A percentile compares a stretch with the other conserved stretches of the same genome.
Evolutionary conservation across 83 land plant species (phyloP).

Genomic region (Larix sibirica): DNA sequence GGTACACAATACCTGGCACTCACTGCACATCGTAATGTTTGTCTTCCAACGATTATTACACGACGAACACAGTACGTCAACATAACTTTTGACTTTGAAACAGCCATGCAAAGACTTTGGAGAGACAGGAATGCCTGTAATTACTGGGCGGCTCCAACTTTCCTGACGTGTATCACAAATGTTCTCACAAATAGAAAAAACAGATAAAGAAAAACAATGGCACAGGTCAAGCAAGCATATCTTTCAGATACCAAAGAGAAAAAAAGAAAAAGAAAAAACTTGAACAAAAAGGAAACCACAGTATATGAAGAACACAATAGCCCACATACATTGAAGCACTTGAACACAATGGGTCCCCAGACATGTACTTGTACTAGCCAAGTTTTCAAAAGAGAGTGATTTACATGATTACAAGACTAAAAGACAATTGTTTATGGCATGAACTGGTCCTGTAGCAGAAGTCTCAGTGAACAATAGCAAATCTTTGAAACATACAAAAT

Average conservation of each 20-base stretch:
- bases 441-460: background rate
- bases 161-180: constrained; percentile 19
- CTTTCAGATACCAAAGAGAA: background rate
- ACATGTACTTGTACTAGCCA: background rate
- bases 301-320: background rate
- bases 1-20: constrained; percentile 23
- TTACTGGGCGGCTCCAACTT: constrained; percentile 11
- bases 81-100: constrained; percentile 21
- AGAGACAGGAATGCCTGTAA: constrained; percentile 18
- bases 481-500: background rate
- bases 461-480: background rate
- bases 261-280: background rate
- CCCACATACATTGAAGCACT: background rate
- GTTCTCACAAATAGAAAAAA: constrained; percentile 17
- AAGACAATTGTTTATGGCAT: background rate
- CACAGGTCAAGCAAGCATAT: constrained; percentile 5
- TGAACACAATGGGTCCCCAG: constrained; percentile 3
- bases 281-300: background rate
- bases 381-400: background rate
- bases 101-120: constrained; percentile 19
- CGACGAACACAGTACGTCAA: constrained; percentile 17
- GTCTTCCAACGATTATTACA: constrained; percentile 20
- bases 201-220: constrained; percentile 4
- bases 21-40: constrained; percentile 15
- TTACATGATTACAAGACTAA: constrained; percentile 6